A percentile compares a stretch with the other conserved stretches of the same genome.
Evolutionary conservation across 495 filamentous ascomycete species (phyloP).

Genomic region (Extremus antarcticus): DNA sequence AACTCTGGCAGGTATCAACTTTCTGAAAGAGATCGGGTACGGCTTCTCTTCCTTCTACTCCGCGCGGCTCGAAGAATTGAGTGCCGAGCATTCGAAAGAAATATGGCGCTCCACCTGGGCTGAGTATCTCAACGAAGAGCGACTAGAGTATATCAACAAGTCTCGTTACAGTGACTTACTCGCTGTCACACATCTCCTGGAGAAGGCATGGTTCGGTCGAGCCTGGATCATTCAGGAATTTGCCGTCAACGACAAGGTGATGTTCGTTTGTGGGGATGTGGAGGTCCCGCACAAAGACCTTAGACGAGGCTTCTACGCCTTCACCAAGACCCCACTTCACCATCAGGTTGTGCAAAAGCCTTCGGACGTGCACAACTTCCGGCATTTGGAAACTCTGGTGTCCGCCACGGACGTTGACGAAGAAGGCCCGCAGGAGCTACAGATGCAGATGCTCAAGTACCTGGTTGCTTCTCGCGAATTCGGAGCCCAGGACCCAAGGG

Average conservation of each 20-base stretch:
- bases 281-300: background rate
- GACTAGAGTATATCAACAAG: background rate
- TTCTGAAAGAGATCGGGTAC: background rate
- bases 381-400: background rate
- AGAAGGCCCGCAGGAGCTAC: background rate
- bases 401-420: background rate
- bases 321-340: background rate
- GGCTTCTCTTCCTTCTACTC: background rate
- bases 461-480: background rate
- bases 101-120: background rate
- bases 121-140: background rate
- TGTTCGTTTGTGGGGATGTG: background rate
- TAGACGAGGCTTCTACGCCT: background rate
- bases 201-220: background rate
- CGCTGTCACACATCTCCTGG: background rate
- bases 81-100: background rate
- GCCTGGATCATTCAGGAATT: background rate
- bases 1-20: background rate
- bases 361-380: background rate
- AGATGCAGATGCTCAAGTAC: background rate
- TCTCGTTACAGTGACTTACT: background rate
- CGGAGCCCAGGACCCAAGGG: background rate
- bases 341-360: background rate
- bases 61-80: background rate
- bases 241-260: background rate